phyloP scores from a whole-genome alignment of 1,284 basidiomycete species.

The Tylopilus sp. region DNA sequence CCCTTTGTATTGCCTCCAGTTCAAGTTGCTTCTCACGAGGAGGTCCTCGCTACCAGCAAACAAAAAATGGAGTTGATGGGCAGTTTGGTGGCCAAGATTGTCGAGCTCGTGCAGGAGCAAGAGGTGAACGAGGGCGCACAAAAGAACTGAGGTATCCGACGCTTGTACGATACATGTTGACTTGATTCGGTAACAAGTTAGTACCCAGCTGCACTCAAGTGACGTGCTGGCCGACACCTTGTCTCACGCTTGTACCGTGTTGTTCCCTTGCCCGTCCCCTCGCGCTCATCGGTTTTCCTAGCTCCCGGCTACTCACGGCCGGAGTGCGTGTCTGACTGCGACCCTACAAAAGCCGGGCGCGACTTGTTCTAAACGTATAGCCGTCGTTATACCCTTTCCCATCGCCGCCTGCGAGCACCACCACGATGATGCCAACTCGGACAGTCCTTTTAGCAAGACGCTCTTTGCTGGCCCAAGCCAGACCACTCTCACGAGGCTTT shows the following conservation, averaged over 20 bases:
- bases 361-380: background rate
- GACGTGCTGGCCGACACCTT: slow-evolving; percentile 4
- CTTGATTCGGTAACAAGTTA: too few relatives aligned
- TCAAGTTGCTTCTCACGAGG: slow-evolving; percentile 72
- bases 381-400: slow-evolving; percentile 16
- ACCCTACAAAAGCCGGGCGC: slow-evolving; percentile 23
- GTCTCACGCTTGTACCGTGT: slow-evolving; percentile 27
- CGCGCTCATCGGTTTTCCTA: slow-evolving; percentile 2
- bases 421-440: slow-evolving; percentile 21
- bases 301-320: slow-evolving; percentile 22
- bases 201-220: too few relatives aligned
- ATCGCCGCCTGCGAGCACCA: slow-evolving; percentile 1
- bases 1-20: slow-evolving; percentile 39
- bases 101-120: slow-evolving; percentile 40
- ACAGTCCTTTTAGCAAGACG: slow-evolving; percentile 28
- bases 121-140: slow-evolving; percentile 3
- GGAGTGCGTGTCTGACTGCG: slow-evolving; percentile 10
- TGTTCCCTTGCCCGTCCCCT: slow-evolving; percentile 15
- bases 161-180: background rate
- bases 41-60: slow-evolving; percentile 70
- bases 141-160: slow-evolving; percentile 7
- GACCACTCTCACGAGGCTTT: slow-evolving; percentile 27
- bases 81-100: slow-evolving; percentile 58
- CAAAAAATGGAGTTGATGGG: slow-evolving; percentile 71
- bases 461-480: slow-evolving; percentile 24